Conservation (phyloP, 2,329 filamentous ascomycete genomes). For the Aspergillus alliaceus region DNA sequence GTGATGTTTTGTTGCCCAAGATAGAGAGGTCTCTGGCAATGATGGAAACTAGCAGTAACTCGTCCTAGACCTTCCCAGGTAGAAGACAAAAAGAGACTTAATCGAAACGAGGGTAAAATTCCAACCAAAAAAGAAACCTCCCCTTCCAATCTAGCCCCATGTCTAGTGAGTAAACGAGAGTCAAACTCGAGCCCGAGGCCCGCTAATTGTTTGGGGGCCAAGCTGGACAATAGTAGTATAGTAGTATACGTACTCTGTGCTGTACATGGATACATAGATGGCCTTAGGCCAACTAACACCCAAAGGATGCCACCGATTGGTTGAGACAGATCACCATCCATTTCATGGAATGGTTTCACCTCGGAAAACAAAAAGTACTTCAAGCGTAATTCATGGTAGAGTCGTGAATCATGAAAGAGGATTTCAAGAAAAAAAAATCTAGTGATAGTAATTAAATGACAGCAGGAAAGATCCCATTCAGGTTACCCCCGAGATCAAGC, state of each 20-base stretch:
- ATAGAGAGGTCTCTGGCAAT: too few relatives aligned
- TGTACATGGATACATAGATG: background rate
- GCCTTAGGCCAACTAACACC: background rate
- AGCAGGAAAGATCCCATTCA: too few relatives aligned
- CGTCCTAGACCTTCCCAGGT: too few relatives aligned
- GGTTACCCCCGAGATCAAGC: constrained; percentile 4
- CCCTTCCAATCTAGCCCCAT: background rate
- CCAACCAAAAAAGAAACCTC: background rate
- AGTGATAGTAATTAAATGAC: background rate
- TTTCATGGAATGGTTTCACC: background rate
- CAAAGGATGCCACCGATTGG: background rate
- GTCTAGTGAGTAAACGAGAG: background rate
- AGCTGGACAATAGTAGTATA: too few relatives aligned
- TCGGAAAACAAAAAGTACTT: background rate
- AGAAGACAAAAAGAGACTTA: background rate
- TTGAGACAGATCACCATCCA: background rate
- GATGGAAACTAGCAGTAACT: too few relatives aligned
- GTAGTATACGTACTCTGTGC: too few relatives aligned
- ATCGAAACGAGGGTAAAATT: background rate
- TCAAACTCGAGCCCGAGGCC: background rate
- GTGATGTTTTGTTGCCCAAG: background rate
- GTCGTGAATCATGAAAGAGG: background rate
- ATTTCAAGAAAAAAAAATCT: too few relatives aligned
- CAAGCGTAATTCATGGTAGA: background rate
- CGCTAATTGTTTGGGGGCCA: constrained; percentile 2